Evolutionary conservation across 2,329 filamentous ascomycete species (phyloP).

Genomic region (Mariannaea sp.): DNA sequence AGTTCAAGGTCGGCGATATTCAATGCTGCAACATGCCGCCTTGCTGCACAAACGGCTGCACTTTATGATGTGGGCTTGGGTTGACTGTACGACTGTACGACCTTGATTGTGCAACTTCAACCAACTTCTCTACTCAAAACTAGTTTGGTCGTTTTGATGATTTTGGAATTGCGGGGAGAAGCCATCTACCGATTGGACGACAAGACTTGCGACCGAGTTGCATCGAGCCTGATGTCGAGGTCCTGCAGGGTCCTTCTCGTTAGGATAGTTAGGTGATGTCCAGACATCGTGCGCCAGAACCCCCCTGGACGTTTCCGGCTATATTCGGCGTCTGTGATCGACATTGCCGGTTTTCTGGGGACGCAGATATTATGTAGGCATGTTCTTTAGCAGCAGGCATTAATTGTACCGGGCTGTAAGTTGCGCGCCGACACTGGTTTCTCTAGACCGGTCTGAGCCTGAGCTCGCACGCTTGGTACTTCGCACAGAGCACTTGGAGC

Average conservation of each 20-base stretch:
- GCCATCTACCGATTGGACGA: conserved; percentile 17
- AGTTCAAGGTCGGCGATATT: conserved; percentile 8
- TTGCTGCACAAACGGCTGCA: conserved; percentile 9
- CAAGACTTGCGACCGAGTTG: conserved; percentile 12
- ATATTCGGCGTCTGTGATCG: conserved; percentile 20
- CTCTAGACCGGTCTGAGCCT: background rate
- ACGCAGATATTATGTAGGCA: no score
- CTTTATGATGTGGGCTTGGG: background rate
- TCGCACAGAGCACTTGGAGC: no score
- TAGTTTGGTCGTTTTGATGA: background rate
- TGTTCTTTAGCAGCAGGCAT: no score
- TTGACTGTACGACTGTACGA: background rate
- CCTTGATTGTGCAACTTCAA: no score
- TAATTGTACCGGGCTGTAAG: conserved; percentile 18
- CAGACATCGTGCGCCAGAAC: background rate
- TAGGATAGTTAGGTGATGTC: no score
- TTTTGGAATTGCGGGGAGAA: background rate
- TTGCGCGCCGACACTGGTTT: conserved; percentile 21
- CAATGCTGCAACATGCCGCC: conserved; percentile 10
- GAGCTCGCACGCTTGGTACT: conserved; percentile 4
- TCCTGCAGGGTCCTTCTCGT: conserved; percentile 4
- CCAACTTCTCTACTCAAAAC: conserved; percentile 1
- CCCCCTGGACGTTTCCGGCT: background rate
- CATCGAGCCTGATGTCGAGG: conserved; percentile 1
- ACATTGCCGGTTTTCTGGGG: conserved; percentile 26